Conservation (phyloP, 2,329 filamentous ascomycete species). For the Cladosporium sp. region DNA sequence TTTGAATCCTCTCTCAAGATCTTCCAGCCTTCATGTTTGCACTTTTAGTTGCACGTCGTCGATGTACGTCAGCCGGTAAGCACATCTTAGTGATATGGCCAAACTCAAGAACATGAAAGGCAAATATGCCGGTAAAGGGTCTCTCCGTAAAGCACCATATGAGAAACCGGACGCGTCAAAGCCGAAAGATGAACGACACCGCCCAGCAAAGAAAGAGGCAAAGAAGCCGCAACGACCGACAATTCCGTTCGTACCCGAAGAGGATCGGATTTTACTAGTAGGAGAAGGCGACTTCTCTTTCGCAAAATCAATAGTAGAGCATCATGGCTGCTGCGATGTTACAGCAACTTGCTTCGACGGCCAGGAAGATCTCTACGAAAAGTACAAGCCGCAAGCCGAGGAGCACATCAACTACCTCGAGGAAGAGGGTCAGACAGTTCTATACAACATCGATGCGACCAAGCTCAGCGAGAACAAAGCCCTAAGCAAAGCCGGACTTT, state of each 20-base stretch:
- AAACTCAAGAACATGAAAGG: slow-evolving; percentile 12
- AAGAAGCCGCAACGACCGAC: slow-evolving; percentile 39
- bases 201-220: slow-evolving; percentile 24
- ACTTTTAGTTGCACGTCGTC: not conserved
- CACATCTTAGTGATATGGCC: not conserved
- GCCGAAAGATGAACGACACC: slow-evolving; percentile 5
- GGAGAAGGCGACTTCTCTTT: slow-evolving; percentile 81
- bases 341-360: slow-evolving; percentile 67
- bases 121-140: slow-evolving; percentile 5
- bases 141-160: slow-evolving; percentile 2
- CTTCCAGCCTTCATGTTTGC: not conserved
- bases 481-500: slow-evolving; percentile 46
- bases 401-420: slow-evolving; percentile 56
- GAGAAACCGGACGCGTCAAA: slow-evolving; percentile 2
- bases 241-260: slow-evolving; percentile 61
- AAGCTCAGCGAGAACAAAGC: slow-evolving; percentile 50
- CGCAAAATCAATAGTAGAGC: slow-evolving; percentile 59
- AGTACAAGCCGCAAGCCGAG: slow-evolving; percentile 63
- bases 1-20: not conserved
- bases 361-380: slow-evolving; percentile 56
- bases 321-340: slow-evolving; percentile 63
- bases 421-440: slow-evolving; percentile 43
- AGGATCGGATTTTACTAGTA: slow-evolving; percentile 68
- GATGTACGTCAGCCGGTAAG: not conserved
- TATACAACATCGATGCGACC: slow-evolving; percentile 65